These are phyloP conservation scores for Colletotrichum somersetense DNA, from an alignment of 2,329 filamentous ascomycete genomes.

Conservation along the genomic window DNA sequence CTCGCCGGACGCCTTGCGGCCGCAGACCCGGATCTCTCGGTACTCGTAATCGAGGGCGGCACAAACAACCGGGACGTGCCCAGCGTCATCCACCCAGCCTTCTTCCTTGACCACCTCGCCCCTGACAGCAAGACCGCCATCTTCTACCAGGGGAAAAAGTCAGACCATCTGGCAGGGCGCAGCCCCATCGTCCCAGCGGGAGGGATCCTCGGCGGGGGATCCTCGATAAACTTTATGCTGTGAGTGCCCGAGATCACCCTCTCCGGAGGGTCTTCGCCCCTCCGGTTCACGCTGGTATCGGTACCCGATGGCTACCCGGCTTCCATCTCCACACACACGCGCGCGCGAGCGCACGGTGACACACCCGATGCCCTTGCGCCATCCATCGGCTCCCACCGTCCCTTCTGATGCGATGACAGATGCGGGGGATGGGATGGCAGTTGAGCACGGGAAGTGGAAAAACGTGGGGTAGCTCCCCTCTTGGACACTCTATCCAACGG, in stretches of 20 bases:
- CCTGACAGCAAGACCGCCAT: constrained; percentile 73
- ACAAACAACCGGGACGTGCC: constrained; percentile 65
- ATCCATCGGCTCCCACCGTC: constrained; percentile 1
- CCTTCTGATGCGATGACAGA: background rate
- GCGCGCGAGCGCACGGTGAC: background rate
- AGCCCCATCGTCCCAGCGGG: constrained; percentile 54
- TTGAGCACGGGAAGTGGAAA: background rate
- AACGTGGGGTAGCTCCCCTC: background rate
- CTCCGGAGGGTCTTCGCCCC: background rate
- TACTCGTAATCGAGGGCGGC: constrained; percentile 67
- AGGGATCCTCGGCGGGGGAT: constrained; percentile 66
- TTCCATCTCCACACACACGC: background rate
- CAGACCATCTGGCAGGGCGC: constrained; percentile 59
- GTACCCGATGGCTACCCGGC: background rate
- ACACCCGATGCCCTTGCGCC: background rate
- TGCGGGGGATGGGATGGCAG: background rate
- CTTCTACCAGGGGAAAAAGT: constrained; percentile 63
- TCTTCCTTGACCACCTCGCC: constrained; percentile 74
- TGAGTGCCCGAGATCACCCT: background rate
- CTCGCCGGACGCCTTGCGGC: constrained; percentile 63
- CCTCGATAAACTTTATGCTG: constrained; percentile 61
- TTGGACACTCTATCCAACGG: background rate
- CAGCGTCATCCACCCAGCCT: constrained; percentile 62
- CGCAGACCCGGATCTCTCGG: constrained; percentile 60
- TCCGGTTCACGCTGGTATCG: background rate